A percentile compares a stretch with the other conserved stretches of the same genome.
Conservation (phyloP, 2,329 filamentous ascomycete species). For the Hymenoscyphus scutula region DNA sequence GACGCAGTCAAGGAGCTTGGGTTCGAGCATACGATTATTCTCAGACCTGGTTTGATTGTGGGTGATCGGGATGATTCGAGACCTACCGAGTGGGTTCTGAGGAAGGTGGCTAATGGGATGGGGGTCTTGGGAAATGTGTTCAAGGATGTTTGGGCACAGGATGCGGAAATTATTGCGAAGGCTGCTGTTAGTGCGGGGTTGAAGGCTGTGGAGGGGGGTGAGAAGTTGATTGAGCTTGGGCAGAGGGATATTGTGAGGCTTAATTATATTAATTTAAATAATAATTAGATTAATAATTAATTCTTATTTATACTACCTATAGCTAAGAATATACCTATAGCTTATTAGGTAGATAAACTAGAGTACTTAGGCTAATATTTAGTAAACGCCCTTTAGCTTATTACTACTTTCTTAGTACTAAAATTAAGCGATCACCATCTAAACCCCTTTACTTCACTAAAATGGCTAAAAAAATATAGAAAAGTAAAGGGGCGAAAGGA, state of each 20-base stretch:
- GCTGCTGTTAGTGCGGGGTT: slow-evolving; percentile 51
- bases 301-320: too few relatives aligned
- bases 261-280: too few relatives aligned
- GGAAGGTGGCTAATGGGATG: slow-evolving; percentile 53
- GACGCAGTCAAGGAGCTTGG: slow-evolving; percentile 67
- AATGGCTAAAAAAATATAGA: too few relatives aligned
- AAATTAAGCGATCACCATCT: too few relatives aligned
- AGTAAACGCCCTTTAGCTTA: too few relatives aligned
- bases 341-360: too few relatives aligned
- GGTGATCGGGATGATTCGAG: slow-evolving; percentile 65
- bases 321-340: too few relatives aligned
- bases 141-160: slow-evolving; percentile 65
- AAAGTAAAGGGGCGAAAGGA: too few relatives aligned
- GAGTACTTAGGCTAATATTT: too few relatives aligned
- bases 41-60: slow-evolving; percentile 72
- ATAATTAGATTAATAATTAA: too few relatives aligned
- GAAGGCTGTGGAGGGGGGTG: slow-evolving; percentile 42
- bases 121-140: slow-evolving; percentile 54
- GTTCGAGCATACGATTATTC: slow-evolving; percentile 77
- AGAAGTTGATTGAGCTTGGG: slow-evolving; percentile 46
- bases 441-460: too few relatives aligned
- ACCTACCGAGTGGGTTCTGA: slow-evolving; percentile 54
- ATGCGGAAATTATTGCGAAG: slow-evolving; percentile 57
- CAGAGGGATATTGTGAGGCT: slow-evolving; percentile 51
- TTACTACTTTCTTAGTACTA: too few relatives aligned